Base-by-base conservation (phyloP, 495 filamentous ascomycete species). In the Apodospora peruviana region DNA sequence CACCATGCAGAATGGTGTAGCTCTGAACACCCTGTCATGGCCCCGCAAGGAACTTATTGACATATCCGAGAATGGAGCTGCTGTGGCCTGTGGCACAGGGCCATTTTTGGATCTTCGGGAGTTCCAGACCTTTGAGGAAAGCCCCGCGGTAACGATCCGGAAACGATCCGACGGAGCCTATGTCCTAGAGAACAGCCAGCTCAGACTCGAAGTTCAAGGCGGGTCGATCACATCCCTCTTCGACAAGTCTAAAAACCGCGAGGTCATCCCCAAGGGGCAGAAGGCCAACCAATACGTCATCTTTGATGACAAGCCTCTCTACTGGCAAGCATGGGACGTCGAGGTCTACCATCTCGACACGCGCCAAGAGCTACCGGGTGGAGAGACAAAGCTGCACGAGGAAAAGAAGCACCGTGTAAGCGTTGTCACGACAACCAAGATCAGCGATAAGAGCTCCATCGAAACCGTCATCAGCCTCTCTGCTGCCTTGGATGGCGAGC, bases 251-350 rank as follows among this genome's bases (percentile, higher is more conserved):
- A 78, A 73, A 17, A 68, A 84, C 7, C 80, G 91, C 40, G 88
- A 98, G 61, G 59, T 96, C 23, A 80, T 98, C 41, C 70, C 88
- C 14, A 76, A 85, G 51, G 90, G 85, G 47, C 75, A 78, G 5
- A 93, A 89, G 65, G 91, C 88, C 39, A 91, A 90, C 44, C 91
- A 96, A 60, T 76, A 95, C 7, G 90, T 98, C 50, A 86, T 97
- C 43, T 96, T 94, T 62, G 93, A 98, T 60, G 93, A 98, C 68
- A 96, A 97, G 69, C 93, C 93, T 16, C 77, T 97, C 17, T 95
- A 95, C 70, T 98, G 93, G 93, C 91, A 98, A 70, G 93, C 91
- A 1, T 98, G 93, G 93, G 93, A 98, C 66, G 90, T 96, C 25
- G 93, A 98, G 64, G 89, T 97, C 39, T 98, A 86, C 71, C 93